Evolutionary conservation across 192 early-diverging fungal species (phyloP), one percentile per base, ranked within the genome.

Genomic region (Coemansia brasiliensis): DNA sequence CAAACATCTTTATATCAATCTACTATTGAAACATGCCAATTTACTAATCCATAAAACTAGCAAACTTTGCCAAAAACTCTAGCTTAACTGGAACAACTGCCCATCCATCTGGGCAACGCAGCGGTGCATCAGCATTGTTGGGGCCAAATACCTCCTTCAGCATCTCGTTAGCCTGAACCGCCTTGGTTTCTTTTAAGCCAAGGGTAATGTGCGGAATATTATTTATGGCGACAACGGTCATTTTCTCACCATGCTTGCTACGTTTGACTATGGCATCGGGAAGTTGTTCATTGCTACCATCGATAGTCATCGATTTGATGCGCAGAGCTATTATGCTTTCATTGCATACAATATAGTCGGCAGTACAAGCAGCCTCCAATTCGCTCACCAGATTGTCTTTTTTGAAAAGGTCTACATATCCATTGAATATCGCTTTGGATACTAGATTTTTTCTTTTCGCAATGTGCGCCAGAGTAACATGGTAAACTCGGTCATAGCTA

Each of bases 281-380:
- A 15, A 74, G 32, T 13, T 20, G 37, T 3, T 21, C 13, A 26
- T 18, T 39, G 20, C 12, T 45, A 22, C 39, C 61, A 1, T 25
- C 43, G 18, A 61, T 39, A 21, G 32, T 43, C 43, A 75, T 67
- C 10, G 55, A 40, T 39, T 59, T 56, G 13, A 80, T 52, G 5
- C 72, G 60, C 29, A 80, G 52, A 9, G 78, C 78, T 65, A 75
- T 75, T 18, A 66, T 41, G 5, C 35, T 52, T 15, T 61, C 61
- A 41, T 84, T 72, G 57, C 81, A 85, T 2, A 88, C 80, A 10
- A 86, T 43, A 29, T 82, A 80, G 51, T 85, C 80, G 1, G 77
- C 79, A 0, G 15, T 37, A n/a, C 69, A 74, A 15, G 63, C 54
- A 4, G 63, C 69, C 4, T 5, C 49, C 13, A 62, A n/a, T 12